These are phyloP conservation scores for Botrytis galanthina DNA, from an alignment of 2,329 filamentous ascomycete genomes.

Conservation along the genomic window DNA sequence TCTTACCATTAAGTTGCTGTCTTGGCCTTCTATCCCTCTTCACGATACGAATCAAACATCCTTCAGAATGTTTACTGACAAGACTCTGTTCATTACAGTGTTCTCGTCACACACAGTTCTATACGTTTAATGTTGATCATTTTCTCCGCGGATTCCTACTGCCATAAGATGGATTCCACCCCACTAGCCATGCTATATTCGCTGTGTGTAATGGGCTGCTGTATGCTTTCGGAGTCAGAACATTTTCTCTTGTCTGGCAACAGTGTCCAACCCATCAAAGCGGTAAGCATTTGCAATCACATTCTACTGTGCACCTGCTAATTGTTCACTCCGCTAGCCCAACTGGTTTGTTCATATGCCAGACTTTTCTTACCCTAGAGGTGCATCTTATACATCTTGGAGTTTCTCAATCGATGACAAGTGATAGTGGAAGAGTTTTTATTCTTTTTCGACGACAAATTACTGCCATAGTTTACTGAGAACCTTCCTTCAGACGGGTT, in stretches of 20 bases:
- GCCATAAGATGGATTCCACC: too few relatives aligned
- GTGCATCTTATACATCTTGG: neutral
- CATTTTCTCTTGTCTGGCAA: neutral
- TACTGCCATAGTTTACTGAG: neutral
- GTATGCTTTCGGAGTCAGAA: neutral
- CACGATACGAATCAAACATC: neutral
- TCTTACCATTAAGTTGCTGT: neutral
- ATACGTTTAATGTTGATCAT: too few relatives aligned
- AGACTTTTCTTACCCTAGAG: neutral
- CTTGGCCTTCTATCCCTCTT: neutral
- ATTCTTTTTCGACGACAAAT: neutral
- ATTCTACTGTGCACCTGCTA: neutral
- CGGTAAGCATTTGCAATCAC: neutral
- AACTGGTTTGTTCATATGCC: neutral
- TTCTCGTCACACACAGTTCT: neutral
- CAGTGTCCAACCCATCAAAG: neutral
- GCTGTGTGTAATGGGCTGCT: neutral
- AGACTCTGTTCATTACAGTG: neutral
- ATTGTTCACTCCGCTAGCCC: neutral
- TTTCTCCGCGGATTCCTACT: too few relatives aligned
- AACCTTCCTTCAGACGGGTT: rapidly evolving
- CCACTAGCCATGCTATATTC: too few relatives aligned
- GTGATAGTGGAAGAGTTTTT: neutral
- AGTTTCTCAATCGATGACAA: neutral
- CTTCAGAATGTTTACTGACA: too few relatives aligned